Base-by-base conservation (phyloP, 179 eudicot species). In the Heliamphora pulchella region DNA sequence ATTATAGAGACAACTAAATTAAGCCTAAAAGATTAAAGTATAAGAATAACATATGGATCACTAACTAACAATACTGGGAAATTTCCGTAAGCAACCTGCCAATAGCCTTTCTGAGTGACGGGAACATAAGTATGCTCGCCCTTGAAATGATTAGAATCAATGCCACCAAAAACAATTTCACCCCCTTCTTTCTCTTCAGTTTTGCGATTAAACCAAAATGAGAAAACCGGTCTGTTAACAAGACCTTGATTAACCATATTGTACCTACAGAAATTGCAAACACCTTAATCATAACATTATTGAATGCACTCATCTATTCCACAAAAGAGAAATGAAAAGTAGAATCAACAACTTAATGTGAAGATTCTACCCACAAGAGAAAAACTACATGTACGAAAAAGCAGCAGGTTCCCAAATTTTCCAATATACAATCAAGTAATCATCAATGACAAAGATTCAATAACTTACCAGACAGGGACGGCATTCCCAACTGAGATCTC, bases 141-240 rank as follows among this genome's bases (percentile, higher is more conserved):
- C 31, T 31, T 31, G 31, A 79, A 93, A 86, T 93, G 97, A 53
- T 84, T 78, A 6, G 90, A 47, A 85, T 93, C 97, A 80, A 90
- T 84, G 61, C 97, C 97, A 76, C 97, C 97, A 78, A 93, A 90
- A 20, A 93, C 90, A 41, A 93, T 71, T 80, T 93, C 91, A 72
- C 97, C 96, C 55, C 94, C 97, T 58, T 86, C 85, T 74, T 80
- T 80, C 75, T 84, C 91, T 39, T 84, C 70, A 78, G 83, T 75
- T 62, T 89, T 85, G 83, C 91, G 89, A 50, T 86, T 91, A 51
- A 93, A 83, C 97, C 97, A 93, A 83, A 93, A 93, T 68, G 97
- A 93, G 83, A 93, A 91, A 3, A 93, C 87, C 8, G 86, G 84
- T 5, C 90, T 83, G 1, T 80, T 79, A 4, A 93, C 90, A 69